Base-by-base conservation (phyloP, 345 rosid genomes). In the Rubroshorea leprosula region DNA sequence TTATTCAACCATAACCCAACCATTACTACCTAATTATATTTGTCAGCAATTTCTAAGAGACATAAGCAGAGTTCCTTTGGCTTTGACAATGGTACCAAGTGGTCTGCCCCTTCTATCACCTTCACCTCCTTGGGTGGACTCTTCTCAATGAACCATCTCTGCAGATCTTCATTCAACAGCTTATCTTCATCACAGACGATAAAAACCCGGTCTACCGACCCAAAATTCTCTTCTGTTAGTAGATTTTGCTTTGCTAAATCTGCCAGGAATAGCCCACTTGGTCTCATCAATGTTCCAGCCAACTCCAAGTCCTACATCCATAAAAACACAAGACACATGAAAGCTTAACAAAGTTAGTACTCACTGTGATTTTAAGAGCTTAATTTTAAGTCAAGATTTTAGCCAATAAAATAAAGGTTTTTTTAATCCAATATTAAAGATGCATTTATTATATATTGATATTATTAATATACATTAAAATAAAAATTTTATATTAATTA, bases 11-110 rank as follows among this genome's bases (percentile, higher is more conserved):
- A n/a, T n/a, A n/a, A n/a, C n/a, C n/a, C n/a, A n/a, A n/a, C n/a
- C n/a, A n/a, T n/a, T n/a, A n/a, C n/a, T n/a, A n/a, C n/a, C n/a
- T n/a, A 70, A 22, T 61, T 65, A 47, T 55, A 66, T 23, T 23
- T 54, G 0, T 52, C n/a, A 6, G 65, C 58, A 22, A 67, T 19
- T 15, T 72, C 62, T 6, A 23, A 46, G 18, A 72, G 54, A 17
- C 57, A 62, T 5, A 39, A 24, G 61, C 39, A 23, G 23, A 72
- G 58, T 14, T 58, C 66, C 0, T 39, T 44, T 1, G 65, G 65
- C 55, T 43, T 67, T 8, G 62, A 67, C 14, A 58, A 41, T 57
- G 67, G 54, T 22, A 51, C 45, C 72, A 72, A 58, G 22, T 67
- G 68, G n/a, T 63, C 65, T 2, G 72, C 68, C 4, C 53, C 46